Conservation (phyloP, 805 yeast species). For the Wickerhamiella alocasiicola region DNA sequence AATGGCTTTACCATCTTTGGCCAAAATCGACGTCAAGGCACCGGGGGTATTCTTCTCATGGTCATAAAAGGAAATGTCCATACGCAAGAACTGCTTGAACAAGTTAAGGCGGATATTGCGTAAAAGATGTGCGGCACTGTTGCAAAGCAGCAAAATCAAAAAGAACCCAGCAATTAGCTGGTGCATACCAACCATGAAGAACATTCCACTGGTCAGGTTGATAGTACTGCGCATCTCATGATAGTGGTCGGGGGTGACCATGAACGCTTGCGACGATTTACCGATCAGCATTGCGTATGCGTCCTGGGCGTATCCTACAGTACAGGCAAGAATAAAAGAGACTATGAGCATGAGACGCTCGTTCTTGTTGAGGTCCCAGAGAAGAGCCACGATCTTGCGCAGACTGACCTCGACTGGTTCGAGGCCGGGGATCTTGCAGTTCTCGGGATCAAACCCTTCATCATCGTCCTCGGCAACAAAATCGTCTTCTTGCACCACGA, state of each 20-base stretch:
- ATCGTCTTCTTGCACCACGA: constrained; percentile 1
- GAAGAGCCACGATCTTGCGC: constrained; percentile 13
- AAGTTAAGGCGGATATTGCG: constrained; percentile 26
- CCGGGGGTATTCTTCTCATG: constrained; percentile 29
- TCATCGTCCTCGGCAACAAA: constrained; percentile 7
- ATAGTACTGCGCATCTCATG: constrained; percentile 27
- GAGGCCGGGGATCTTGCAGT: constrained; percentile 19
- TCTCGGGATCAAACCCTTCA: constrained; percentile 11
- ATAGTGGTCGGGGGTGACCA: constrained; percentile 25
- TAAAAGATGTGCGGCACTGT: constrained; percentile 26
- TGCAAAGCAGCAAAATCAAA: constrained; percentile 20
- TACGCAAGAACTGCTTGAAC: constrained; percentile 27
- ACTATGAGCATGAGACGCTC: constrained; percentile 21
- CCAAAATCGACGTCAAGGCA: constrained; percentile 28
- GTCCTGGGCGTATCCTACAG: constrained; percentile 30
- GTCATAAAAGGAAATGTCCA: constrained; percentile 30
- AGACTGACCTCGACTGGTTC: constrained; percentile 11
- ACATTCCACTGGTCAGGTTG: constrained; percentile 27
- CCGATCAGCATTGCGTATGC: constrained; percentile 30
- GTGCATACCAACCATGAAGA: constrained; percentile 28
- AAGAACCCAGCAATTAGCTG: constrained; percentile 21
- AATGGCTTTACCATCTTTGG: constrained; percentile 31
- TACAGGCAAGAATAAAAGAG: constrained; percentile 23
- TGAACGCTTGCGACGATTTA: constrained; percentile 27
- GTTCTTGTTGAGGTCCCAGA: constrained; percentile 20